Evolutionary conservation across 441 rosid species (phyloP), one percentile per base, ranked within the genome.

Genomic region (Erysimum cheiri): DNA sequence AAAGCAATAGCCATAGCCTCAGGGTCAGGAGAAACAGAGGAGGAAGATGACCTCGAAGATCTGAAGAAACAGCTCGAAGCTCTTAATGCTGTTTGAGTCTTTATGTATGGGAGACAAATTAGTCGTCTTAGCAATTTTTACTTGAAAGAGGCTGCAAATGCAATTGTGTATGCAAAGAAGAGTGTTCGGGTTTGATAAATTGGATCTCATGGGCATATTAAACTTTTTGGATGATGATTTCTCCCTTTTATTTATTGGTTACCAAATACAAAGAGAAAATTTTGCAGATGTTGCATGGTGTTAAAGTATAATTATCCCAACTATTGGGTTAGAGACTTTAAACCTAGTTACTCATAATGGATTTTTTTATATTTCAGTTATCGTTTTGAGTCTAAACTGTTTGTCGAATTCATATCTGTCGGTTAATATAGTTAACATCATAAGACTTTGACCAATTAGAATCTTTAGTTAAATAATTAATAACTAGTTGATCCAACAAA

Each of bases 21-120:
- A 46, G 89, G 64, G 69, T 57, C 83, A 63, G 64, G 79, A 22
- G 84, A 81, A 61, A 35, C 90, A 29, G 72, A 82, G 29, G 37
- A 73, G 3, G 96, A 88, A 2, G 95, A 88, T 67, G 43, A 75
- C 81, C 91, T 95, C 17, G 98, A 92, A 53, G 89, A 85, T 39
- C 91, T 95, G 17, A 81, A 84, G 70, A 89, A 78, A 85, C 96
- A 90, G 82, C 97, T 92, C 44, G 98, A 90, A 19, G 93, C 96
- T 60, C 93, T 95, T 19, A 95, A 88, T 80, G 85, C 92, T 53
- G 84, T 53, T 52, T 87, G 59, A 72, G 66, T 33, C n/a, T 60
- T 67, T 8, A 5, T 14, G 40, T n/a, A n/a, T n/a, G n/a, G n/a
- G n/a, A n/a, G n/a, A n/a, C n/a, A n/a, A 55, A 3, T 0, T 48